A percentile compares a stretch with the other conserved stretches of the same genome.
phyloP scores from a whole-genome alignment of 176 grass and related monocot species.

The Raddia guianensis region DNA sequence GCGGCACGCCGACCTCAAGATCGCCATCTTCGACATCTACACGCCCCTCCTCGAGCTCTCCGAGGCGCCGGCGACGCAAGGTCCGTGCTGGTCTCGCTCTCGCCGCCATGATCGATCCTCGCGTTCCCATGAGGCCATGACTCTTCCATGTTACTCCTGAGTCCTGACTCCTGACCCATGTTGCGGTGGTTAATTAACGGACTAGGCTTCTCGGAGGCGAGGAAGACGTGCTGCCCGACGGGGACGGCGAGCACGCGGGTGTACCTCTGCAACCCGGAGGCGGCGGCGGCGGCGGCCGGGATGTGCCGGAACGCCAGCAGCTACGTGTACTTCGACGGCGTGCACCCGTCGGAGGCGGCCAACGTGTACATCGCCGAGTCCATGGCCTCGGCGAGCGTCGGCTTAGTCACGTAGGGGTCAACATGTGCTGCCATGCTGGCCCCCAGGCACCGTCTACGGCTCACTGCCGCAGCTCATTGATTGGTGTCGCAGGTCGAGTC shows the following conservation, averaged over 20 bases:
- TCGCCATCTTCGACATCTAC: conserved; percentile 72
- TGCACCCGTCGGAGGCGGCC: conserved; percentile 75
- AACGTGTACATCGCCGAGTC: conserved; percentile 66
- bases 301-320: conserved; percentile 65
- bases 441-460: too few species aligned
- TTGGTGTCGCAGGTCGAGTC: neutral
- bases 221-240: conserved; percentile 65
- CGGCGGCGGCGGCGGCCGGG: conserved; percentile 25
- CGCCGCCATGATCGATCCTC: neutral
- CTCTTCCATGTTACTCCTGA: too few species aligned
- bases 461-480: neutral
- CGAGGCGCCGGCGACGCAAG: conserved; percentile 45
- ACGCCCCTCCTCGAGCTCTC: conserved; percentile 46
- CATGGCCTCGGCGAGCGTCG: conserved; percentile 44
- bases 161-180: neutral
- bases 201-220: conserved; percentile 61
- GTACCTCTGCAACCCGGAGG: conserved; percentile 56
- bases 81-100: neutral
- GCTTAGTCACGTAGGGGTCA: conserved; percentile 20
- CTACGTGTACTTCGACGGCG: conserved; percentile 81
- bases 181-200: neutral
- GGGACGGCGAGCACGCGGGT: conserved; percentile 59
- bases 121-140: neutral
- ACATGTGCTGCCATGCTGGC: too few species aligned
- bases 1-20: conserved; percentile 46